Conservation (phyloP, 2,329 filamentous ascomycete species). For the Pezicula rhizophila region DNA sequence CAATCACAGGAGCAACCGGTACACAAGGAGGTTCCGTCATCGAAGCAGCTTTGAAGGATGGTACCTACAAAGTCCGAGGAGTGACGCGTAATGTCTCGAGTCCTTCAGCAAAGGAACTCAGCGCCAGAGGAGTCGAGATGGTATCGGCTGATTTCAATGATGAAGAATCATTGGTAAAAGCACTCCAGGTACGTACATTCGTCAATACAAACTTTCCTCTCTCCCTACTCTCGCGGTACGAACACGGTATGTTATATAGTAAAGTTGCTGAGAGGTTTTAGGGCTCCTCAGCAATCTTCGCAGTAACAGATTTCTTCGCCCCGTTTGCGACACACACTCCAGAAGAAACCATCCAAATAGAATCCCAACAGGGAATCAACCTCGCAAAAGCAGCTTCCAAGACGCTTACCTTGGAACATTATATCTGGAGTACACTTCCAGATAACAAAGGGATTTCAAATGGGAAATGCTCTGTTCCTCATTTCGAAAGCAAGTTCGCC, state of each 20-base stretch:
- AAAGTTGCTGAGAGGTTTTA: not conserved
- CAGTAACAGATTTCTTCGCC: slow-evolving; percentile 50
- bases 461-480: slow-evolving; percentile 29
- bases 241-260: not conserved
- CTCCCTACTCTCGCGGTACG: too few relatives aligned
- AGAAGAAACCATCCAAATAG: slow-evolving; percentile 30
- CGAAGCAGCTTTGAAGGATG: slow-evolving; percentile 33
- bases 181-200: slow-evolving; percentile 25
- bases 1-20: slow-evolving; percentile 39
- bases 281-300: slow-evolving; percentile 45
- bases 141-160: slow-evolving; percentile 36
- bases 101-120: slow-evolving; percentile 33
- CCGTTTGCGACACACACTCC: slow-evolving; percentile 33
- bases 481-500: slow-evolving; percentile 27
- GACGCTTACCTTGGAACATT: slow-evolving; percentile 32
- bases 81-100: slow-evolving; percentile 38
- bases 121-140: slow-evolving; percentile 33
- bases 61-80: slow-evolving; percentile 36
- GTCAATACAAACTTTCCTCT: too few relatives aligned
- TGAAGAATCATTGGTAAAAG: slow-evolving; percentile 28
- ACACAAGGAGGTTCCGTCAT: slow-evolving; percentile 43
- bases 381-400: slow-evolving; percentile 36
- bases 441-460: slow-evolving; percentile 29
- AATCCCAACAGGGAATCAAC: slow-evolving; percentile 38
- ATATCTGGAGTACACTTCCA: slow-evolving; percentile 37